Evolutionary conservation across 768 basidiomycete species (phyloP), one percentile per base, ranked within the genome.

Genomic region (Leccinellum rugosiceps): DNA sequence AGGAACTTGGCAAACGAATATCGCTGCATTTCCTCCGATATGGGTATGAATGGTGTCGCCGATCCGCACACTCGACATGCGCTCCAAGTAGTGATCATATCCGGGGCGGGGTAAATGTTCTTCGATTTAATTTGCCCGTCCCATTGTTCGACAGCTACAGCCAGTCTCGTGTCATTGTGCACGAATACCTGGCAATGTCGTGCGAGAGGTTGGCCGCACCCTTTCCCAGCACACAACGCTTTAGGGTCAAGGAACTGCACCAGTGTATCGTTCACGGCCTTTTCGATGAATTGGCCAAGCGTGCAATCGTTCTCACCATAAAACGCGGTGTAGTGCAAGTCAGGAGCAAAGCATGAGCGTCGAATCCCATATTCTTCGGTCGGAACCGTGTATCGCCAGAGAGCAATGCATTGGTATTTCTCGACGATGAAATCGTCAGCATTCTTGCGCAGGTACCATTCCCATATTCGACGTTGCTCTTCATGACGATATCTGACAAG

Each of bases 1-100:
- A 99, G 81, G 71, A 96, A 98, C 65, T 97, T 95, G 34, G 90
- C 92, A 69, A 98, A 96, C 5, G 95, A 98, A 69, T 96, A 94
- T 55, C 88, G 78, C 66, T 92, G 90, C 80, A 95, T 94, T 70
- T 96, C 94, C 64, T 92, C 88, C 2, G 92, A 92, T 38, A 93
- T 85, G 6, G 87, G 88, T 62, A 94, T 90, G 73, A 94, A 91
- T 3, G 92, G 91, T 3, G 92, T 94, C 1, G 87, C 87, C 6
- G 79, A 88, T 30, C 82, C 86, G 68, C 85, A 92, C 25, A 87
- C 73, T 56, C 87, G 83, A 72, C 97, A 99, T 7, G 84, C 81
- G 66, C 88, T 93, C 91, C 92, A 98, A 4, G 95, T 95, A 25
- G 90, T 93, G 66, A 97, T 87, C 56, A 84, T 78, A 50, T 94